Base-by-base conservation (phyloP, 306 rosid genomes). In the Nissolia schottii region DNA sequence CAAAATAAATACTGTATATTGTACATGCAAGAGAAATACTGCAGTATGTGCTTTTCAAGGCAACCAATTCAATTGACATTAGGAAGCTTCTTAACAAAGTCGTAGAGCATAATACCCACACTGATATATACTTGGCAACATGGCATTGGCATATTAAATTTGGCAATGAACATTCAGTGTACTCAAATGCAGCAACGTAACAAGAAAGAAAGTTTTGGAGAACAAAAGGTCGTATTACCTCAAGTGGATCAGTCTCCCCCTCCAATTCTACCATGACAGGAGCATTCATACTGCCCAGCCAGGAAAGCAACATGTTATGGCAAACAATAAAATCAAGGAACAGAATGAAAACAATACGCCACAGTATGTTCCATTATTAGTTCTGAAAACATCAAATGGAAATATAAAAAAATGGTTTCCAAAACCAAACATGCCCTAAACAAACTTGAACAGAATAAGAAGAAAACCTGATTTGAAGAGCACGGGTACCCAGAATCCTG, bases 191-290 rank as follows among this genome's bases (percentile, higher is more conserved):
- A 53, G 16, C 34, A 45, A 37, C 37, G 16, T 46, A 35, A 54
- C 67, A 65, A 55, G 37, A 7, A 56, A 3, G 6, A 64, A 55
- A 9, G 7, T 7, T 1, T 37, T 22, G 15, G 8, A n/a, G 22
- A 25, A 66, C 1, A 49, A 50, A 58, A 45, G 15, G 14, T 3
- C 2, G 9, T 48, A 70, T 48, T 72, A 92, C 96, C 96, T 89
- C 91, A 41, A 89, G 91, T 0, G 96, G 91, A 65, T 87, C 93
- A 15, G 93, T 89, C 77, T 89, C 97, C 13, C 97, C 93, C 77
- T 89, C 92, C 84, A 92, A 83, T 85, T 89, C 96, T 1, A 89
- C 97, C 97, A 89, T 89, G 19, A 87, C 92, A 71, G 97, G 93
- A 14, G 96, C 96, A 67, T 92, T 92, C 97, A 92, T 89, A 84